These are phyloP conservation scores for Calocera cornea DNA, from an alignment of 768 basidiomycete genomes.

Conservation along the genomic window DNA sequence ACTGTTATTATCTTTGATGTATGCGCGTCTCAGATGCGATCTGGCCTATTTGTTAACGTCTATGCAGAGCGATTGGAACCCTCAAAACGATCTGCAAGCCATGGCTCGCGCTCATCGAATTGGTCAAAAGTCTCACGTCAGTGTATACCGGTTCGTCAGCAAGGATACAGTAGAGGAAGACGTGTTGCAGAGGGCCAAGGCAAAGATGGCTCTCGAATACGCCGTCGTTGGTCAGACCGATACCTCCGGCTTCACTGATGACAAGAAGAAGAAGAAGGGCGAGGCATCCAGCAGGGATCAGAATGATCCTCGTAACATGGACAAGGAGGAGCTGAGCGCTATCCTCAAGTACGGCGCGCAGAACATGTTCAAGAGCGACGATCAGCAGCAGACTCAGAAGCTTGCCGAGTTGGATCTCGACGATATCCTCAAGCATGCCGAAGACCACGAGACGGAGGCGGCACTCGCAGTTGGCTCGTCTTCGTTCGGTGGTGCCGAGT, in stretches of 20 bases:
- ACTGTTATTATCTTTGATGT: slow-evolving; percentile 99
- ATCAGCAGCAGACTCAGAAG: slow-evolving; percentile 81
- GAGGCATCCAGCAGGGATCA: slow-evolving; percentile 41
- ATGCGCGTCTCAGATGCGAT: slow-evolving; percentile 25
- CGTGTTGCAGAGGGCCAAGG: slow-evolving; percentile 91
- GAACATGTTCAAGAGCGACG: slow-evolving; percentile 99
- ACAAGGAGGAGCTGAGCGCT: slow-evolving; percentile 92
- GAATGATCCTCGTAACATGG: slow-evolving; percentile 66
- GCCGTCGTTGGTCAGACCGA: slow-evolving; percentile 99
- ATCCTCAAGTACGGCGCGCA: slow-evolving; percentile 98
- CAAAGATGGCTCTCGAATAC: slow-evolving; percentile 99
- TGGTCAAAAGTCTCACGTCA: slow-evolving; percentile 97
- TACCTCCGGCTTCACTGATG: slow-evolving; percentile 76
- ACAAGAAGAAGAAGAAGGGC: slow-evolving; percentile 27
- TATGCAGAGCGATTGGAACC: slow-evolving; percentile 87
- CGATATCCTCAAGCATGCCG: slow-evolving; percentile 91
- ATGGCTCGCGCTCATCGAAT: slow-evolving; percentile 99
- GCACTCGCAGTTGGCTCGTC: slow-evolving; percentile 61
- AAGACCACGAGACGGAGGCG: slow-evolving; percentile 89
- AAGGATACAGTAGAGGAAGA: slow-evolving; percentile 99
- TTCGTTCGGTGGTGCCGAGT: slow-evolving; percentile 94
- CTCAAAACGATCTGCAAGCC: slow-evolving; percentile 95
- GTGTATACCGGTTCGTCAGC: slow-evolving; percentile 94
- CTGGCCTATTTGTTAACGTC: neutral
- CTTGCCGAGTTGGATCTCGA: slow-evolving; percentile 98